Percentiles rank a stretch among this genome's conserved stretches.
Conservation (phyloP, 2,329 filamentous ascomycete genomes). For the Aspergillus novofumigatus region DNA sequence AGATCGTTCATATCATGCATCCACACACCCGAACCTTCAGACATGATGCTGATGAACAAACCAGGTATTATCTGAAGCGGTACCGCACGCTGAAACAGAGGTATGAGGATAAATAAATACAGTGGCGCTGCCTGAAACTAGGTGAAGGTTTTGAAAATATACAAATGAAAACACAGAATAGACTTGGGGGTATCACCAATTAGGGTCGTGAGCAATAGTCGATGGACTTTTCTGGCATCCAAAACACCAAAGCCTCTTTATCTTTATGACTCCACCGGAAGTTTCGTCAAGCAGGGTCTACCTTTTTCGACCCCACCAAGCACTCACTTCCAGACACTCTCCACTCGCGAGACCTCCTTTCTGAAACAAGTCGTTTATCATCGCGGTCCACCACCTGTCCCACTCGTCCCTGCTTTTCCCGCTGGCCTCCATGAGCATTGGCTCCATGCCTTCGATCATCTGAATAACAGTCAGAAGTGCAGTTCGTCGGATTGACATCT, state of each 20-base stretch:
- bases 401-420: slow-evolving; percentile 88
- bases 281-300: slow-evolving; percentile 20
- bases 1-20: slow-evolving; percentile 5
- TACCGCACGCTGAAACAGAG: slow-evolving; percentile 81
- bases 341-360: slow-evolving; percentile 75
- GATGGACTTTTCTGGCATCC: slow-evolving; percentile 23
- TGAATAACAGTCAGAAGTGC: slow-evolving; percentile 78
- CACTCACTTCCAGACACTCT: slow-evolving; percentile 71
- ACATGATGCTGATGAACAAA: slow-evolving; percentile 21
- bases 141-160: slow-evolving; percentile 15
- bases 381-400: slow-evolving; percentile 82
- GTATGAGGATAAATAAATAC: slow-evolving; percentile 54
- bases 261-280: slow-evolving; percentile 13
- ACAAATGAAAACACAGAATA: slow-evolving; percentile 15
- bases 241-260: slow-evolving; percentile 27
- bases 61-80: slow-evolving; percentile 84
- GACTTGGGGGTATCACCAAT: slow-evolving; percentile 36
- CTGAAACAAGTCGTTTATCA: slow-evolving; percentile 79
- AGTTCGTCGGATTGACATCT: slow-evolving; percentile 70
- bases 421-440: slow-evolving; percentile 73
- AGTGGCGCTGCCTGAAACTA: slow-evolving; percentile 5
- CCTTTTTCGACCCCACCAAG: slow-evolving; percentile 61
- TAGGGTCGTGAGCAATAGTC: slow-evolving; percentile 31
- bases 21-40: neutral
- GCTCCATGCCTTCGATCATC: slow-evolving; percentile 80